Evolutionary conservation across 805 yeast genomes (phyloP).

Genomic region (Schizosaccharomyces osmophilus): DNA sequence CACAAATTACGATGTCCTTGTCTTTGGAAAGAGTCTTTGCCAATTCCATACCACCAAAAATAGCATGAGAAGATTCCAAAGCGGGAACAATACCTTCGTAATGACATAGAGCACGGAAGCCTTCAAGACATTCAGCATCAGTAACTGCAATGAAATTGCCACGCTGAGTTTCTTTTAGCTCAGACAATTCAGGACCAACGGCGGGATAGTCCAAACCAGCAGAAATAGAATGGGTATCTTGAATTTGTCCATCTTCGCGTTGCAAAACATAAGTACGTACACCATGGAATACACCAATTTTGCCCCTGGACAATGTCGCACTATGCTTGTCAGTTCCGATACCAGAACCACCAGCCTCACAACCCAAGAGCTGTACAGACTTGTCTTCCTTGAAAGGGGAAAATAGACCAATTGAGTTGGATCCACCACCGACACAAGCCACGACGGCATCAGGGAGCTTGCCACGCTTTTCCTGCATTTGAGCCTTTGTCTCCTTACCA

Average conservation of each 20-base stretch:
- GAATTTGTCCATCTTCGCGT: slow-evolving; percentile 80
- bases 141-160: slow-evolving; percentile 80
- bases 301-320: slow-evolving; percentile 85
- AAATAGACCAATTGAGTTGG: slow-evolving; percentile 88
- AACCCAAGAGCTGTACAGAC: slow-evolving; percentile 63
- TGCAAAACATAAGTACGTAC: slow-evolving; percentile 85
- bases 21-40: slow-evolving; percentile 67
- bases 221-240: slow-evolving; percentile 90
- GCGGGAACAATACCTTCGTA: slow-evolving; percentile 98
- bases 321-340: slow-evolving; percentile 62
- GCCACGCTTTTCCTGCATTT: slow-evolving; percentile 61
- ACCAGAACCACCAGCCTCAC: slow-evolving; percentile 98
- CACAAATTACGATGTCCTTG: slow-evolving; percentile 60
- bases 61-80: slow-evolving; percentile 89
- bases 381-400: slow-evolving; percentile 71
- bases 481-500: slow-evolving; percentile 83
- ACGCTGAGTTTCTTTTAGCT: slow-evolving; percentile 84
- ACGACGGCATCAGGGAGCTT: slow-evolving; percentile 79
- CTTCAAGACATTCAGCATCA: slow-evolving; percentile 81
- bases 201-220: slow-evolving; percentile 99
- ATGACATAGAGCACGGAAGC: slow-evolving; percentile 71
- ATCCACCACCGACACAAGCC: slow-evolving; percentile 99
- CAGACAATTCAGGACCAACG: slow-evolving; percentile 93
- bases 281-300: slow-evolving; percentile 96
- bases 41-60: slow-evolving; percentile 66